Evolutionary conservation across 2,329 filamentous ascomycete species (phyloP), one percentile per base, ranked within the genome.

Genomic region (Fusarium pseudograminearum): DNA sequence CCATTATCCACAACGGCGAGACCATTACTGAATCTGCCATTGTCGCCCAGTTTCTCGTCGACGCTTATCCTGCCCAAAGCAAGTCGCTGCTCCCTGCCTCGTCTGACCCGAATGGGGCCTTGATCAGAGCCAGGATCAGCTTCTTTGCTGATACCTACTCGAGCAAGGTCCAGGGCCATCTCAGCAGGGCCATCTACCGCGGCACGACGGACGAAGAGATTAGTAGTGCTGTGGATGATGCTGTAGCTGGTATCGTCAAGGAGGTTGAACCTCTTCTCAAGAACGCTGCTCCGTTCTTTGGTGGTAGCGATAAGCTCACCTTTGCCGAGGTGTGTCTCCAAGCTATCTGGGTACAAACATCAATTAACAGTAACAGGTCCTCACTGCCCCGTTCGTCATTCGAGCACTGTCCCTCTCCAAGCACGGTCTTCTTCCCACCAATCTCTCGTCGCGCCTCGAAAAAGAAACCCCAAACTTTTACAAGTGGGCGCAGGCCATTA

Each of bases 11-110:
- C 82, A 84, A 88, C 67, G 85, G 83, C 65, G 84, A 91, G 67
- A 90, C 92, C 76, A 83, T 96, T 74, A 89, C 87, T 55, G 93
- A 96, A 78, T 93, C 91, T 4, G 89, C 82, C 67, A 87, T 95
- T 66, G 88, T 95, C n/a, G 79, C 89, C 2, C 87, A 91, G 70
- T 95, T 93, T 80, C 78, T 89, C 5, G 89, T 86, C 44, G 92
- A 96, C 75, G 82, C 86, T 0, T 88, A 91, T 76, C 91, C 92
- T 4, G 8, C 28, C 12, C 44, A 31, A 16, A 46, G 44, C 3
- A 90, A 88, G 4, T 86, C 90, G 70, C 84, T 95, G 5, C 75
- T 91, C 0, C 90, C 91, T 0, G 80, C 84, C 0, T 83, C 86
- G 2, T 80, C 80, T 51, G 83, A 83, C 15, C 78, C 82, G 15